phyloP scores from a whole-genome alignment of 2,329 filamentous ascomycete species.

The Zymoseptoria crescenta region DNA sequence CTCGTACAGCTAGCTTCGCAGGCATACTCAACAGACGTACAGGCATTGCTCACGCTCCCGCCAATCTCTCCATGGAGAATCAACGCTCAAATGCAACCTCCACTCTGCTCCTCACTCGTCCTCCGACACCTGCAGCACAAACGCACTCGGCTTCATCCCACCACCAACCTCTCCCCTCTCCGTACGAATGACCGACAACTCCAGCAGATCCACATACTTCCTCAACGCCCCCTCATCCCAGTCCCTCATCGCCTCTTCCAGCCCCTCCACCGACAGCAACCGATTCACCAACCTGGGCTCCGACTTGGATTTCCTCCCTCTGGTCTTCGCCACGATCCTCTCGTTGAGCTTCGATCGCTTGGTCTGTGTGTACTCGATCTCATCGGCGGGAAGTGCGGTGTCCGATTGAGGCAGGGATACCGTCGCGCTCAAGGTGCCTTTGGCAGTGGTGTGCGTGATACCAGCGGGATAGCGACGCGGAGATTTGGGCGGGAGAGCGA shows the following conservation, averaged over 20 bases:
- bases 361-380: neutral
- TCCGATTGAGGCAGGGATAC: neutral
- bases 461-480: neutral
- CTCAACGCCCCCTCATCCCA: constrained; percentile 4
- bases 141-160: constrained; percentile 4
- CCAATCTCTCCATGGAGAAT: no score
- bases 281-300: neutral
- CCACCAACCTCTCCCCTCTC: neutral
- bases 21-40: no score
- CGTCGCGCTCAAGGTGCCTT: neutral
- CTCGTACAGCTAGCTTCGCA: no score
- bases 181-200: constrained; percentile 1
- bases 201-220: constrained; percentile 4
- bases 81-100: no score
- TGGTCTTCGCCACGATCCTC: neutral
- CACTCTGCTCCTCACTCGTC: neutral
- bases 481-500: neutral
- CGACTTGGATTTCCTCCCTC: neutral
- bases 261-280: neutral
- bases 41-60: no score
- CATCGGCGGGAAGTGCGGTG: neutral
- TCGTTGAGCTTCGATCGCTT: neutral
- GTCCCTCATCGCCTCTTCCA: constrained; percentile 4
- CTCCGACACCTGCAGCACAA: constrained; percentile 3
- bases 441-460: neutral